Base-by-base conservation (phyloP, 2,329 filamentous ascomycete genomes). In the Neocucurbitaria cava region DNA sequence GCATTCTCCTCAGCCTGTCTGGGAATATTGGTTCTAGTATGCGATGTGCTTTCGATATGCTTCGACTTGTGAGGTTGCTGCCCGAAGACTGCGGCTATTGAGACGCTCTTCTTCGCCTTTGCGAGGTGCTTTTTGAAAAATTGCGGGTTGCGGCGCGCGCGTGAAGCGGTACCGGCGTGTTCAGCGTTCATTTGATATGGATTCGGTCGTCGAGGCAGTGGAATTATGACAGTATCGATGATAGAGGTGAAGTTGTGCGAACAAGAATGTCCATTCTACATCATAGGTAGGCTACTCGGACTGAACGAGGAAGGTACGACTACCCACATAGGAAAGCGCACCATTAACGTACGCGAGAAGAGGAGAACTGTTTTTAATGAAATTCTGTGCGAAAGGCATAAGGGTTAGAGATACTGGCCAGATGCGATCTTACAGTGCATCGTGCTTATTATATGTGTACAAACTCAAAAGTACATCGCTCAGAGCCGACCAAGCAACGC, bases 31-130 rank as follows among this genome's bases (percentile, higher is more conserved):
- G 6, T n/a, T 3, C 17, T 48, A 15, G 9, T 8, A 13, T 28
- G 40, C 1, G 15, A 17, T n/a, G 49, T 51, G 17, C 1, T 20
- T 18, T 49, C 42, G 24, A 24, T 26, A 8, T 54, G 55, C 9
- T 54, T 52, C 23, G 31, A 30, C 13, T 17, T 68, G 45, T 33
- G 44, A 20, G 21, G 49, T 46, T 46, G 62, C 53, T 39, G 69
- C 26, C 60, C 68, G 64, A 73, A 75, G n/a, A 73, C 44, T 20
- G 54, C 46, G 8, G 65, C 59, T 24, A 62, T 62, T 8, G 71
- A 69, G 11, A 70, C 47, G 11, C 59, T 51, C n/a, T 60, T 56
- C 30, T 56, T 60, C 4, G 15, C 21, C 20, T 42, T 35, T n/a
- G 35, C 43, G 17, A 39, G 6, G 10, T 46, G 46, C 23, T 52